Conservation (phyloP, 2,329 filamentous ascomycete species). For the Purpureocillium takamizusanense region DNA sequence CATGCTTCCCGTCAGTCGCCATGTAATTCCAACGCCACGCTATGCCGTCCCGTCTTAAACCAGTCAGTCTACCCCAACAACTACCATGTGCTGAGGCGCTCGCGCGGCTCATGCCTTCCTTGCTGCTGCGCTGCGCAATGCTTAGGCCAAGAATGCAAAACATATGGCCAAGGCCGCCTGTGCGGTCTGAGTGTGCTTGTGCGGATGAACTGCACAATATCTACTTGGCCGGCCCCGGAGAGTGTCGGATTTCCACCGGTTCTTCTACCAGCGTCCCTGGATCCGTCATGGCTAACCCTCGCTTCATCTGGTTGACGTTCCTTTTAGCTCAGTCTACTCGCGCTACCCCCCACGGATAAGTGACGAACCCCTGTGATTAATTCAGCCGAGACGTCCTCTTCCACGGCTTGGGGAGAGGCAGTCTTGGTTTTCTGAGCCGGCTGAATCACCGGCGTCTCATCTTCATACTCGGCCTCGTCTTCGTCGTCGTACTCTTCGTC, state of each 20-base stretch:
- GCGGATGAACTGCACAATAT: no score
- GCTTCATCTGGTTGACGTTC: slow-evolving; percentile 5
- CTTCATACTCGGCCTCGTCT: slow-evolving; percentile 12
- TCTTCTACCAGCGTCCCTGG: slow-evolving; percentile 10
- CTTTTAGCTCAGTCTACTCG: slow-evolving; percentile 19
- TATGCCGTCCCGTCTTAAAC: slow-evolving; percentile 18
- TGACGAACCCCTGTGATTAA: slow-evolving; percentile 51
- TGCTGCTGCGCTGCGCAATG: background rate
- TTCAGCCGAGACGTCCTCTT: slow-evolving; percentile 44
- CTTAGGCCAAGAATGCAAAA: background rate
- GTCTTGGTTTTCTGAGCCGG: slow-evolving; percentile 7
- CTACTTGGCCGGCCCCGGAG: slow-evolving; percentile 1
- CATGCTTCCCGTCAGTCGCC: no score
- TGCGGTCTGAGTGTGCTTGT: no score
- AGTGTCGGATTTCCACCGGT: slow-evolving; percentile 17
- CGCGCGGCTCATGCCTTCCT: background rate
- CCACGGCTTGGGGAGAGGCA: slow-evolving; percentile 12
- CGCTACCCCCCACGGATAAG: slow-evolving; percentile 35
- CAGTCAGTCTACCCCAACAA: no score
- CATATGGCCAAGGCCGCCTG: no score
- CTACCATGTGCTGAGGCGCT: slow-evolving; percentile 1
- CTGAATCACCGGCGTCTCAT: slow-evolving; percentile 7
- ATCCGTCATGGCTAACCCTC: slow-evolving; percentile 3
- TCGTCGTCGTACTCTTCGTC: slow-evolving; percentile 29
- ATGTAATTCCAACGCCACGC: slow-evolving; percentile 21